Evolutionary conservation across 2,329 filamentous ascomycete genomes (phyloP).

Genomic region (Cercospora sp.): DNA sequence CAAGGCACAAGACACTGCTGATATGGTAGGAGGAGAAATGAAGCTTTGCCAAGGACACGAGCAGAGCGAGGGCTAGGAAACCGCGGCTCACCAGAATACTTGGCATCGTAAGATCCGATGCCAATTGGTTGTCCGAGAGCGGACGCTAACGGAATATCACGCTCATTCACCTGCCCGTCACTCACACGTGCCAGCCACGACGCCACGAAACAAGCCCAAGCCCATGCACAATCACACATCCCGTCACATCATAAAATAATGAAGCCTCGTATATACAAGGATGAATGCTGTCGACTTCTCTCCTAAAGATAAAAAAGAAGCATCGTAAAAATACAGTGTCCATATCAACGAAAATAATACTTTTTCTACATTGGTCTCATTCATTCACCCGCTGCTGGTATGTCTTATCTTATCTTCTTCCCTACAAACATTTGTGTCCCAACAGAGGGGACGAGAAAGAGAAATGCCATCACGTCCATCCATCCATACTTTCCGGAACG

Average conservation of each 20-base stretch:
- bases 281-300: neutral
- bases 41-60: too few species aligned
- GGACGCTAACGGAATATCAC: neutral
- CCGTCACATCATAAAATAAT: neutral
- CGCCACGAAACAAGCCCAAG: neutral
- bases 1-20: too few species aligned
- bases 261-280: neutral
- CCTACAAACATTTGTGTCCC: neutral
- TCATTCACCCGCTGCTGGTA: neutral
- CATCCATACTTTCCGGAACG: neutral
- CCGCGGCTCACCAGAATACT: too few species aligned
- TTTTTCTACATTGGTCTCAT: neutral
- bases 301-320: too few species aligned
- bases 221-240: neutral
- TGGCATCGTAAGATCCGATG: too few species aligned
- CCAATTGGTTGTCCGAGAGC: rapidly evolving
- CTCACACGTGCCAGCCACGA: neutral
- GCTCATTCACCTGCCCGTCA: neutral
- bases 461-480: neutral
- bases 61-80: too few species aligned
- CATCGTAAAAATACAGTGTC: too few species aligned
- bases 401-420: neutral
- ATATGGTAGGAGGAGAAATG: too few species aligned
- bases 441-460: neutral
- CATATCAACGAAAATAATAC: neutral